A percentile compares a stretch with the other conserved stretches of the same genome.
Evolutionary conservation across 164 flowering plant genomes (phyloP).

Genomic region (Tetrastigma voinierianum): DNA sequence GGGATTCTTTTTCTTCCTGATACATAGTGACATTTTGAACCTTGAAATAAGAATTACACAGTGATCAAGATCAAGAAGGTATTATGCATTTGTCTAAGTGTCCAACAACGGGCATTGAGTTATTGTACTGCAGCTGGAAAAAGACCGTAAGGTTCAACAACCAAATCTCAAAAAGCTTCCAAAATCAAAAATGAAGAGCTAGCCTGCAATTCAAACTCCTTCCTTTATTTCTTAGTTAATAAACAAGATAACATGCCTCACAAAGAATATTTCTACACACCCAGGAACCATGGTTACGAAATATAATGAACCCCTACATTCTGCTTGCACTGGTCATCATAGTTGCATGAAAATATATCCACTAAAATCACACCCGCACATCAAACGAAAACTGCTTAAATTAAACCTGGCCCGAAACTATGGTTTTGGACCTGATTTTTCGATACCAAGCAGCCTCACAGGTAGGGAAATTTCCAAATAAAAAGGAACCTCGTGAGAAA

Average conservation of each 20-base stretch:
- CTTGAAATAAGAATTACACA: background rate
- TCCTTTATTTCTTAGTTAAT: background rate
- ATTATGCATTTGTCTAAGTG: background rate
- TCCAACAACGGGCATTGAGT: background rate
- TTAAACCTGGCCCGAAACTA: background rate
- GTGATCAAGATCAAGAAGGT: background rate
- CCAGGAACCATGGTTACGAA: too few species aligned
- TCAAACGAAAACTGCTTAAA: conserved; percentile 2
- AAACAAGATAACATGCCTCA: too few species aligned
- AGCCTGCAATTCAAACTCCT: background rate
- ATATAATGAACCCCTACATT: too few species aligned
- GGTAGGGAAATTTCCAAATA: conserved; percentile 5
- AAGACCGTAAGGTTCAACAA: background rate
- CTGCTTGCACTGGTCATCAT: too few species aligned
- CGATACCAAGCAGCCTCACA: background rate
- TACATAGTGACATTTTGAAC: too few species aligned
- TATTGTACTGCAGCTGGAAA: background rate
- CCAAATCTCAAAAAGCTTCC: background rate
- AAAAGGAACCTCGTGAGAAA: background rate
- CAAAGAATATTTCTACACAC: too few species aligned
- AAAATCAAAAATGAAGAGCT: background rate
- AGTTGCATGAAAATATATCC: background rate
- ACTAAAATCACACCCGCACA: background rate
- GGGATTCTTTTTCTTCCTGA: conserved; percentile 55
- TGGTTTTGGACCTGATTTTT: conserved; percentile 13